phyloP scores from a whole-genome alignment of 83 land plant genomes.

The Thuja plicata region DNA sequence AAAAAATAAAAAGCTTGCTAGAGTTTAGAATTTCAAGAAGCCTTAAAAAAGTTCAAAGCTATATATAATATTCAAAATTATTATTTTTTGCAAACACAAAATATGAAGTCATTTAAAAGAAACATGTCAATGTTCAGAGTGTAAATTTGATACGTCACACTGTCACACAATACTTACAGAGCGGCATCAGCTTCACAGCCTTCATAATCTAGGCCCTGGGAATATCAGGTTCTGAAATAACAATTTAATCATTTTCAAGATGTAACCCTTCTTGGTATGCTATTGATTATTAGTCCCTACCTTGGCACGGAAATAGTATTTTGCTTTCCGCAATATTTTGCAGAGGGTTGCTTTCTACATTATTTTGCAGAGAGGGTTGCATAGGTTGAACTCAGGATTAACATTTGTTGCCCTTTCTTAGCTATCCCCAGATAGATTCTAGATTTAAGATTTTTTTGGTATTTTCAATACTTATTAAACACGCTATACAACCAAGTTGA shows the following conservation, averaged over 20 bases:
- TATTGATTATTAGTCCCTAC: too few relatives aligned
- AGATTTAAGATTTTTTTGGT: too few relatives aligned
- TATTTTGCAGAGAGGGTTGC: too few relatives aligned
- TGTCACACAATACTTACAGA: not conserved
- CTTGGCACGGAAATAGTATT: too few relatives aligned
- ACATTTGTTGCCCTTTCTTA: too few relatives aligned
- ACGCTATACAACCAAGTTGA: too few relatives aligned
- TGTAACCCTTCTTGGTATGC: not conserved
- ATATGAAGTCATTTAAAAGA: not conserved
- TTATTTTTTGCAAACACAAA: too few relatives aligned
- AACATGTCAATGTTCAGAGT: not conserved
- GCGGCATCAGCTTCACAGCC: not conserved
- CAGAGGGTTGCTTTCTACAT: too few relatives aligned
- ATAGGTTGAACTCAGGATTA: too few relatives aligned
- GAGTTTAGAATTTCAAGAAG: not conserved
- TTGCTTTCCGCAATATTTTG: too few relatives aligned
- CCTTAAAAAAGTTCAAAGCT: not conserved
- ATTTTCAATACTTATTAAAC: too few relatives aligned
- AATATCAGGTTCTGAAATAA: not conserved
- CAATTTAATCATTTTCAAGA: not conserved
- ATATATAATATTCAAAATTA: not conserved
- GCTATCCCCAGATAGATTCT: too few relatives aligned
- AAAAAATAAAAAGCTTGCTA: not conserved
- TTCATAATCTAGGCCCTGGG: not conserved
- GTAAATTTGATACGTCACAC: not conserved